phyloP scores from a whole-genome alignment of 2,329 filamentous ascomycete species.

The Colletotrichum ledebouriae region DNA sequence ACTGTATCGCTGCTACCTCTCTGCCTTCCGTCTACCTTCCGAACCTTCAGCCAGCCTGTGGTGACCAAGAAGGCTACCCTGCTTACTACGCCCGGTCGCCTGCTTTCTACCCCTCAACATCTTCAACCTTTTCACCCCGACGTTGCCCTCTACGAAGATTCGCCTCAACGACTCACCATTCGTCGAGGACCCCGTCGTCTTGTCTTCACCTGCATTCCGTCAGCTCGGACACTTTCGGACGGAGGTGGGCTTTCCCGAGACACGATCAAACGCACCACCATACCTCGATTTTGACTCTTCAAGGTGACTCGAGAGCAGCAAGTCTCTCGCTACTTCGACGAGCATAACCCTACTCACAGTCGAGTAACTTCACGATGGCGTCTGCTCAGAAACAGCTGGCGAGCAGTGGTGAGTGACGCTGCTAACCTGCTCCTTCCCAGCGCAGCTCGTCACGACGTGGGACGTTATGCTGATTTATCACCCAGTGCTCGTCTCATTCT shows the following conservation, averaged over 20 bases:
- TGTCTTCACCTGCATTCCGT: conserved; percentile 6
- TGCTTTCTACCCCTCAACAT: not conserved
- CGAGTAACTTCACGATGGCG: conserved; percentile 28
- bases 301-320: conserved; percentile 2
- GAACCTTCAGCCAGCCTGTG: conserved; percentile 17
- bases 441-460: not conserved
- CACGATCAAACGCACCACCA: conserved; percentile 2
- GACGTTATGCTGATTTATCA: conserved; percentile 11
- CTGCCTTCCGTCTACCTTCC: conserved; percentile 27
- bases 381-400: conserved; percentile 22
- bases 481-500: conserved; percentile 51
- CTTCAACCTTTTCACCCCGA: conserved; percentile 2
- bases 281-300: conserved; percentile 4
- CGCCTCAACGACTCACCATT: not conserved
- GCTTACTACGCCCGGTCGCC: not conserved
- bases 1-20: conserved; percentile 30
- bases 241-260: conserved; percentile 20
- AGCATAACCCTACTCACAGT: not conserved
- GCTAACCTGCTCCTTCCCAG: not conserved
- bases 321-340: not conserved
- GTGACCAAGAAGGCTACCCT: not conserved
- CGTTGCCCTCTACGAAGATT: conserved; percentile 5
- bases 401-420: conserved; percentile 28
- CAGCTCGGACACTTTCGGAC: conserved; percentile 36
- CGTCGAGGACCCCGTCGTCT: conserved; percentile 20